Base-by-base conservation (phyloP, 345 rosid genomes). In the Populus tremula region DNA sequence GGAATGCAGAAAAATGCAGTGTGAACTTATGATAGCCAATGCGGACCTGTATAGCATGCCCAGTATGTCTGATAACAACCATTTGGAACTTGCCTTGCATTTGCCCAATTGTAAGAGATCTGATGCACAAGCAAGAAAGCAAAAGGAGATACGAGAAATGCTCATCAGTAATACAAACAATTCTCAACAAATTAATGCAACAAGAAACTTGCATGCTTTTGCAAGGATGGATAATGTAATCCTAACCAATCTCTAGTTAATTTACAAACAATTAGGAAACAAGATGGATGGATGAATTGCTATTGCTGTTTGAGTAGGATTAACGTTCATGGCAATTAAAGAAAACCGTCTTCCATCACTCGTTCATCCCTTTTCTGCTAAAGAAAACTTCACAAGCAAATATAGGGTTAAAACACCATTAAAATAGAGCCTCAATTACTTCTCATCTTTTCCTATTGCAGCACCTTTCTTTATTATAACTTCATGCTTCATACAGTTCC, bases 81-180 rank as follows among this genome's bases (percentile, higher is more conserved):
- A 95, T 92, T 84, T 95, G 99, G 83, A 95, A 95, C 83, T 95
- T 93, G 77, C 99, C 99, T 93, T 93, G 98, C 99, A 95, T 95
- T 86, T 95, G 98, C 67, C 97, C 98, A 73, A 95, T 95, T 77
- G 99, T 93, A 69, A 93, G 98, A 45, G 91, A 70, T 84, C 99
- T 95, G 86, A 79, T 33, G 71, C 78, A 73, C 67, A 76, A 72
- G 18, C 70, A 53, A 8, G 31, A 61, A 73, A 61, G 65, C 17
- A 66, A 70, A 49, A n/a, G 2, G 59, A 53, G 23, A 6, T 5
- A 6, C n/a, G 2, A 20, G n/a, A 53, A 20, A 53, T 18, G 23
- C 59, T 53, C 8, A 53, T 53, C n/a, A 6, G 21, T 53, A 20
- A 23, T 18, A 1, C 8, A 50, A 18, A 6, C 0, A 20, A 7